These are phyloP conservation scores for Leccinum subgranulosum DNA, from an alignment of 768 basidiomycete species.

Conservation along the genomic window DNA sequence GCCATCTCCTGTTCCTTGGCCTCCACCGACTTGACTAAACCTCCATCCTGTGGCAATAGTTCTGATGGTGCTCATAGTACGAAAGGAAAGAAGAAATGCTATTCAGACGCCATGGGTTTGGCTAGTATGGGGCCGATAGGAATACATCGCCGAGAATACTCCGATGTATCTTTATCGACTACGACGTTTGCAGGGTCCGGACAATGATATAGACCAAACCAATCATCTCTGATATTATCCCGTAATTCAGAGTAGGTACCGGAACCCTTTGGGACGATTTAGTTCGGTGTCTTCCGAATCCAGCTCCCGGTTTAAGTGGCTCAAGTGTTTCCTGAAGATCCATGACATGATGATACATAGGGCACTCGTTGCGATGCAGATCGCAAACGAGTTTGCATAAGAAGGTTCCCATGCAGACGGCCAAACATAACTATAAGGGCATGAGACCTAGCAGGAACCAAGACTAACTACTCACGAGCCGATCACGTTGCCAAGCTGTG, in stretches of 20 bases:
- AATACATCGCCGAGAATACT: conserved; percentile 9
- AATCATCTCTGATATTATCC: not conserved
- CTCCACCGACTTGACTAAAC: conserved; percentile 66
- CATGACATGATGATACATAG: conserved; percentile 49
- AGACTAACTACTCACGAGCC: conserved; percentile 59
- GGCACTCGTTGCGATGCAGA: conserved; percentile 61
- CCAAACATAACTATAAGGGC: conserved; percentile 55
- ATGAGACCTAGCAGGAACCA: conserved; percentile 4
- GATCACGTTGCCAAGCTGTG: conserved; percentile 78
- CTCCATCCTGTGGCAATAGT: conserved; percentile 50
- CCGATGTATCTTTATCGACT: not conserved
- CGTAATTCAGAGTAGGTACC: conserved; percentile 43
- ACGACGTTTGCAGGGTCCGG: not conserved
- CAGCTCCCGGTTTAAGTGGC: conserved; percentile 37
- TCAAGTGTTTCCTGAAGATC: conserved; percentile 46
- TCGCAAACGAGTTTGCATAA: conserved; percentile 67
- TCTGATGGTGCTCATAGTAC: conserved; percentile 21
- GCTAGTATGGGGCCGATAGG: not conserved
- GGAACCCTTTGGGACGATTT: conserved; percentile 36
- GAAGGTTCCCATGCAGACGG: conserved; percentile 66
- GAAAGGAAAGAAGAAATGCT: not conserved
- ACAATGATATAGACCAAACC: not conserved
- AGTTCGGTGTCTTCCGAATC: conserved; percentile 38
- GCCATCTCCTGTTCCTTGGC: conserved; percentile 51
- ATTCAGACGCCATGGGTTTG: not conserved